Evolutionary conservation across 176 grass and related monocot species (phyloP), one percentile per base, ranked within the genome.

Genomic region (Zoysia japonica): DNA sequence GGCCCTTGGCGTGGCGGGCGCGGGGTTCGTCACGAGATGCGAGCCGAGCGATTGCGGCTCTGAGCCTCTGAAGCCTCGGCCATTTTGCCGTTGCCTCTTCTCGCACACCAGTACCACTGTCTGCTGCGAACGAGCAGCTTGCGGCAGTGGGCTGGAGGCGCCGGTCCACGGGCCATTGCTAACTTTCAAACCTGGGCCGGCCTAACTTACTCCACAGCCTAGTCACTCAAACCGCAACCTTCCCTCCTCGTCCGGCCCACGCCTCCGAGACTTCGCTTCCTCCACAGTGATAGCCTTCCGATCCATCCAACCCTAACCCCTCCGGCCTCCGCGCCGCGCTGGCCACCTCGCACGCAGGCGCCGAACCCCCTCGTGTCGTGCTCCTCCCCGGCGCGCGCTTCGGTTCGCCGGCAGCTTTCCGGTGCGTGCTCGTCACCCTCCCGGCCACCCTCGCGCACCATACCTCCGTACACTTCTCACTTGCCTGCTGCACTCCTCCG

Each of bases 291-390:
- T 15, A 12, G 35, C 20, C 16, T 38, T 10, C 81, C 53, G 75
- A 88, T 84, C 77, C 82, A 88, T 84, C 77, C 82, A 88, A 88
- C 82, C 87, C 85, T 87, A 87, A 78, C 74, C 74, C 65, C 46
- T 55, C 70, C 71, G 50, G 1, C 49, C 36, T 43, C 53, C 71
- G 39, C 71, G 20, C 59, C 71, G 52, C 71, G 52, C 28, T 28
- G 28, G 28, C 71, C 52, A 74, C 36, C 52, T 55, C 50, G 37
- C 37, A 73, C 36, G 37, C 37, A 42, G 37, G 71, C 71, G 52
- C 71, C 53, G 52, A 59, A 74, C 36, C 68, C 43, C 16, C 28
- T 28, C 28, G 28, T 28, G 28, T 61, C 37, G 69, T 54, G 67
- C 35, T 74, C 69, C 49, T 44, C 7, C 39, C 7, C 54, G 6